phyloP scores from a whole-genome alignment of 2,329 filamentous ascomycete genomes.

The Plenodomus lindquistii region DNA sequence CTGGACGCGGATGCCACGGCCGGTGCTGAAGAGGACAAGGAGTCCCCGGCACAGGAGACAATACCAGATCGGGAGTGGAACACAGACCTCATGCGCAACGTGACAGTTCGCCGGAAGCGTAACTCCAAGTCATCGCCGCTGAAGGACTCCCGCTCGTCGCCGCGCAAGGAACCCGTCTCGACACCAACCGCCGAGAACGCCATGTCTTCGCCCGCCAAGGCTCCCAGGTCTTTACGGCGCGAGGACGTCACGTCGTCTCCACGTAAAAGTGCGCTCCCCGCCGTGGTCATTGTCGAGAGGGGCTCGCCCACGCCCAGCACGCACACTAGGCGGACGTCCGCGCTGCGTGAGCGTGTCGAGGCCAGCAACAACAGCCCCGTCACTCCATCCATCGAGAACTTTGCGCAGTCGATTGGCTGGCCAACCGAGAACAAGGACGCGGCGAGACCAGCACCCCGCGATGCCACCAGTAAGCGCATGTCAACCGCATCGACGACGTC shows the following conservation, averaged over 20 bases:
- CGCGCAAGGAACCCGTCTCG: slow-evolving; percentile 2
- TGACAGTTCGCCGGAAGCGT: slow-evolving; percentile 45
- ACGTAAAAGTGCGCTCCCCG: slow-evolving; percentile 3
- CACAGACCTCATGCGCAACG: slow-evolving; percentile 48
- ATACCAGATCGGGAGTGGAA: slow-evolving; percentile 46
- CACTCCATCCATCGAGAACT: slow-evolving; percentile 51
- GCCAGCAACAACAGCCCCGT: slow-evolving; percentile 37
- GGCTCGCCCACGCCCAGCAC: slow-evolving; percentile 25
- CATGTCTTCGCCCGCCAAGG: not conserved
- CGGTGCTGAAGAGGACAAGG: slow-evolving; percentile 18
- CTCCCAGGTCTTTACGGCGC: not conserved
- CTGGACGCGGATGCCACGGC: slow-evolving; percentile 13
- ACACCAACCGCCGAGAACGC: not conserved
- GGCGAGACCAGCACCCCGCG: slow-evolving; percentile 25
- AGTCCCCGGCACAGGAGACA: slow-evolving; percentile 22
- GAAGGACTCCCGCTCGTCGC: slow-evolving; percentile 4
- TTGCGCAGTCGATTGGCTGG: slow-evolving; percentile 57
- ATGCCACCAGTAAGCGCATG: slow-evolving; percentile 47
- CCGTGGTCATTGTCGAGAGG: slow-evolving; percentile 16
- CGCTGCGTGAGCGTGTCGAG: slow-evolving; percentile 39
- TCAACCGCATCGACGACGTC: slow-evolving; percentile 58
- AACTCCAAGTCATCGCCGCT: slow-evolving; percentile 29
- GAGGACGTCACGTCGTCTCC: not conserved
- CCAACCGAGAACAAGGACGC: slow-evolving; percentile 42
- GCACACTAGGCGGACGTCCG: slow-evolving; percentile 25